Percentiles rank a stretch among this genome's conserved stretches.
phyloP scores from a whole-genome alignment of 306 rosid species.

The Mimosa pudica region DNA sequence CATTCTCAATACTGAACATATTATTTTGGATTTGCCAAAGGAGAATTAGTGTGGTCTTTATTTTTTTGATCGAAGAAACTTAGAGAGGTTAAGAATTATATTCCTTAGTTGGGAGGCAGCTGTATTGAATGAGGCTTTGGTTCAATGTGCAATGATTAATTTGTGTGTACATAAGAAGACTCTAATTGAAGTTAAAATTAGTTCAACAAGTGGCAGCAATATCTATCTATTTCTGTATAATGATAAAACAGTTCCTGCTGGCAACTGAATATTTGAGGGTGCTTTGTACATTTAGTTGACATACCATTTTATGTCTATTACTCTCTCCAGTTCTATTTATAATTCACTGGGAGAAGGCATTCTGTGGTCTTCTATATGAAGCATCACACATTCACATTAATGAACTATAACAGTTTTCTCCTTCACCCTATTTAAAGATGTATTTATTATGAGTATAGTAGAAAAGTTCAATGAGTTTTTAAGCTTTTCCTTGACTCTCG shows the following conservation, averaged over 20 bases:
- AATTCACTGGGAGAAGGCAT: neutral
- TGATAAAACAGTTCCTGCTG: neutral
- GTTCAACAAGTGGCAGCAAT: neutral
- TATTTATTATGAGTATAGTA: neutral
- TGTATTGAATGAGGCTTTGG: neutral
- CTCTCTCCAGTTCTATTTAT: neutral
- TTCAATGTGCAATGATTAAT: slow-evolving; percentile 8
- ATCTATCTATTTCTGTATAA: neutral
- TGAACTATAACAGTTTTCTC: neutral
- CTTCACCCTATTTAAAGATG: neutral
- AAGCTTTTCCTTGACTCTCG: neutral
- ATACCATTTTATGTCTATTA: neutral
- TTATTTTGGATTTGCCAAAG: neutral
- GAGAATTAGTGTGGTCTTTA: neutral
- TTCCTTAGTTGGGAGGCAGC: neutral
- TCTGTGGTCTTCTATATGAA: neutral
- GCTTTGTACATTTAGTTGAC: neutral
- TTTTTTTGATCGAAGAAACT: neutral
- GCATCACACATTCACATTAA: neutral
- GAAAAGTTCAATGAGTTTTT: neutral
- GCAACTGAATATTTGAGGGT: neutral
- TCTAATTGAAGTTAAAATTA: slow-evolving; percentile 4
- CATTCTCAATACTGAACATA: neutral
- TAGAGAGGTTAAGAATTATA: slow-evolving; percentile 5
- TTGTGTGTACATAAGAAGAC: neutral